These are phyloP conservation scores for Pseudopithomyces chartarum DNA, from an alignment of 2,329 filamentous ascomycete species.

Conservation along the genomic window DNA sequence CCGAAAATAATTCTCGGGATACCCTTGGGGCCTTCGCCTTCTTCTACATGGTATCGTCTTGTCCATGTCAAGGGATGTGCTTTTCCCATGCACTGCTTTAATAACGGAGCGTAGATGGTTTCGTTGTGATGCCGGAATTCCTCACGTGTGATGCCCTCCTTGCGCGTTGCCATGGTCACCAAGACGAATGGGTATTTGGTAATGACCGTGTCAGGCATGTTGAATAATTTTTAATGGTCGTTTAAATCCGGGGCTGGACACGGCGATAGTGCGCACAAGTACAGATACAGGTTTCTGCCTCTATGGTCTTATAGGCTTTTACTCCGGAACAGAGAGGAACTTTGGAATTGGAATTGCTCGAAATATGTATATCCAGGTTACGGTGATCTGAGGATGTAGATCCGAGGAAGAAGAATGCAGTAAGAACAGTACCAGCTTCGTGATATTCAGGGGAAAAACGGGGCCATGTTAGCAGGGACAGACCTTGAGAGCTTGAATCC, in stretches of 20 bases:
- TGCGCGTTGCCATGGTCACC: slow-evolving; percentile 18
- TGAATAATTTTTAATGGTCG: background rate
- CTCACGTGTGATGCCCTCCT: slow-evolving; percentile 17
- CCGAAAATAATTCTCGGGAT: slow-evolving; percentile 17
- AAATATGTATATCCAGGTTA: background rate
- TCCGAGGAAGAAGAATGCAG: background rate
- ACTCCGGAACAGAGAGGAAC: no score
- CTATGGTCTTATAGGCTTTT: no score
- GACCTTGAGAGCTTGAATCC: no score
- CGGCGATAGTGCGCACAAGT: background rate
- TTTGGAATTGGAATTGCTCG: no score
- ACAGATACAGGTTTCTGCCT: background rate
- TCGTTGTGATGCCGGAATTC: slow-evolving; percentile 23
- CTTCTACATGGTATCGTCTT: slow-evolving; percentile 20
- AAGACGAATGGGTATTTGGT: slow-evolving; percentile 20
- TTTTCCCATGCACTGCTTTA: slow-evolving; percentile 18
- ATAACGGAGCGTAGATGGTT: slow-evolving; percentile 12
- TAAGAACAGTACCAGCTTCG: background rate
- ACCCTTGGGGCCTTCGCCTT: slow-evolving; percentile 16
- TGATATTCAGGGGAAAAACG: background rate
- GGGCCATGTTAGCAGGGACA: slow-evolving; percentile 17
- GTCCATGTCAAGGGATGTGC: slow-evolving; percentile 24
- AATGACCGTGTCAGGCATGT: slow-evolving; percentile 16
- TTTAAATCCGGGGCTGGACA: background rate
- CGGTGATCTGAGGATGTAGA: background rate